Evolutionary conservation across 1,284 basidiomycete genomes (phyloP).

Genomic region (Vanrija sp.): DNA sequence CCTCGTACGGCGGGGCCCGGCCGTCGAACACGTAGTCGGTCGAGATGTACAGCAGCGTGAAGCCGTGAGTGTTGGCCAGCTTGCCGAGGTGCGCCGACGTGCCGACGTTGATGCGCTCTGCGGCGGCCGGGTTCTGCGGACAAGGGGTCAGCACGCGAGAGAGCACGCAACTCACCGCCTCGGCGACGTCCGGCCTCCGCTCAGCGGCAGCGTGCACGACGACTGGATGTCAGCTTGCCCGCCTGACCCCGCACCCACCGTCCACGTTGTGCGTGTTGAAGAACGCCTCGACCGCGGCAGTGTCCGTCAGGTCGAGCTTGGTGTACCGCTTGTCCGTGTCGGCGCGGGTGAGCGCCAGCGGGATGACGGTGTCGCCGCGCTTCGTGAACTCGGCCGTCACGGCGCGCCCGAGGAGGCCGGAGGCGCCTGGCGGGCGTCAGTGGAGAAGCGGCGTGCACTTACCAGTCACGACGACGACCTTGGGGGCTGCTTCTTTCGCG

Average conservation of each 20-base stretch:
- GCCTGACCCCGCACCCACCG: slow-evolving; percentile 14
- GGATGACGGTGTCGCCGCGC: slow-evolving; percentile 42
- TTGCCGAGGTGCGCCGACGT: slow-evolving; percentile 48
- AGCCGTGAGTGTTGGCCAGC: slow-evolving; percentile 33
- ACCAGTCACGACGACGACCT: slow-evolving; percentile 32
- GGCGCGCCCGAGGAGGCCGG: slow-evolving; percentile 53
- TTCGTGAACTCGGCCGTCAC: slow-evolving; percentile 36
- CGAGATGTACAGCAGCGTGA: slow-evolving; percentile 53
- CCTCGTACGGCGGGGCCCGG: slow-evolving; percentile 51
- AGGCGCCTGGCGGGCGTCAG: slow-evolving; percentile 44
- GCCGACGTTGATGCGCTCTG: slow-evolving; percentile 51
- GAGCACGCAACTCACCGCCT: slow-evolving; percentile 28
- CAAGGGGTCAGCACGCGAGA: slow-evolving; percentile 19
- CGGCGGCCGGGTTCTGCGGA: slow-evolving; percentile 48
- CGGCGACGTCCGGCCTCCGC: slow-evolving; percentile 48
- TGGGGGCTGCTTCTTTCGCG: slow-evolving; percentile 1
- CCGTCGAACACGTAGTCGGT: slow-evolving; percentile 51
- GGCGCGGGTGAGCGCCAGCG: slow-evolving; percentile 49
- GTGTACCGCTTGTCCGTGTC: slow-evolving; percentile 32
- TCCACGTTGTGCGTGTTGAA: slow-evolving; percentile 44
- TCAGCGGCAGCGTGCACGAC: slow-evolving; percentile 55
- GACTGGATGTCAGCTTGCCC: slow-evolving; percentile 16
- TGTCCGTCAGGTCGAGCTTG: slow-evolving; percentile 52
- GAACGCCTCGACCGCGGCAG: slow-evolving; percentile 44
- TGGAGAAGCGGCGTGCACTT: not conserved